Base-by-base conservation (phyloP, 306 rosid genomes). In the Ormosia emarginata region DNA sequence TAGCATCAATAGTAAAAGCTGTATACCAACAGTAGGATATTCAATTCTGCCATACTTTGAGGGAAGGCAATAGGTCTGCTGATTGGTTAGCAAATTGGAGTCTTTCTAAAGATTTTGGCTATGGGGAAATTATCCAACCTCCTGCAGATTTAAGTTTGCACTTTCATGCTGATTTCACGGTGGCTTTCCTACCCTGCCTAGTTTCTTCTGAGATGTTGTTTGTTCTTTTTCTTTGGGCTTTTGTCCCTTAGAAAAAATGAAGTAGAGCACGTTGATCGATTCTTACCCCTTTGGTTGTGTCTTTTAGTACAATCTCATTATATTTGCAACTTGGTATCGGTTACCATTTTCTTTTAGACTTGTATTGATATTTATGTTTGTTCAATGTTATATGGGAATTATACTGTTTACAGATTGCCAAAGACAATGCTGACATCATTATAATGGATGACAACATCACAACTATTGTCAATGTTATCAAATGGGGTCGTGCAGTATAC, bases 341-440 rank as follows among this genome's bases (percentile, higher is more conserved):
- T 24, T 24, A 24, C 24, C 24, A 24, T 24, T 24, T 24, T 24
- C 24, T 24, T 24, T 24, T 24, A 24, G 24, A 24, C 1, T 24
- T 24, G 24, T 24, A 24, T 24, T 2, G 1, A 14, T 79, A 33
- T 75, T 67, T 67, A 6, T 39, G 10, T 32, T 8, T 8, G 37
- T 36, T 67, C 59, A 8, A 67, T 67, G 63, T 47, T 57, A 1
- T 79, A 41, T 14, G 92, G 94, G 39, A 82, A 84, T 0, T 24
- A 24, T 24, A 24, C 24, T 1, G 24, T 24, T 24, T 24, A 24
- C 24, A 24, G 24, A 24, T 24, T 24, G 24, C 24, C 24, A 24
- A 24, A 24, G 24, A 24, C 24, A 24, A 24, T 24, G 24, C 24
- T 24, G 24, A 24, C 24, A 24, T 24, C 24, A 24, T 24, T 24